Percentiles rank a stretch among this genome's conserved stretches.
These are phyloP conservation scores for Paramecium caudatum DNA, from an alignment of 73 alveolate species.

Conservation along the genomic window DNA sequence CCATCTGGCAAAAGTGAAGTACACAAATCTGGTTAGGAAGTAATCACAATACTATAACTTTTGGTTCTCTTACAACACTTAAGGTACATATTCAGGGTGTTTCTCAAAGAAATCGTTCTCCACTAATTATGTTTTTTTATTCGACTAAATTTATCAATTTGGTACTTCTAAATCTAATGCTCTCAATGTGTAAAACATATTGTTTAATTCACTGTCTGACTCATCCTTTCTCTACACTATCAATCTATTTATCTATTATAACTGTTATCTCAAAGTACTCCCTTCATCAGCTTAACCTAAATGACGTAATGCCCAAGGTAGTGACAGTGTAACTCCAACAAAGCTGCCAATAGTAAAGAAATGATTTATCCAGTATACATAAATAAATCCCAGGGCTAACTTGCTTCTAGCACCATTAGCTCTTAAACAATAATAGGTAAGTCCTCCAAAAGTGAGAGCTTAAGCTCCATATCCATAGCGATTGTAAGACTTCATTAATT, in stretches of 20 bases:
- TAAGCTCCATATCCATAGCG: constrained; percentile 61
- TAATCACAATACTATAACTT: background rate
- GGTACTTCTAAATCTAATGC: background rate
- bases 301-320: constrained; percentile 47
- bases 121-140: background rate
- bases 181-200: constrained; percentile 36
- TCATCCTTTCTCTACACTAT: constrained; percentile 42
- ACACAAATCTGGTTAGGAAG: constrained; percentile 19
- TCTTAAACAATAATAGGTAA: constrained; percentile 25
- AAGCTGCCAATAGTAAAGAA: constrained; percentile 43
- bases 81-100: constrained; percentile 43
- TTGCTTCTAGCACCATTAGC: constrained; percentile 12
- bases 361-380: constrained; percentile 66
- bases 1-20: constrained; percentile 44
- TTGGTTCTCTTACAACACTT: background rate
- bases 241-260: background rate
- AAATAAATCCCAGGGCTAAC: background rate
- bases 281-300: background rate
- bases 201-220: constrained; percentile 39
- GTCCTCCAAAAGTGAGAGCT: background rate
- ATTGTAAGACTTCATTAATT: constrained; percentile 14
- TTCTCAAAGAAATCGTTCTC: constrained; percentile 7
- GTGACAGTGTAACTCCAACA: constrained; percentile 6
- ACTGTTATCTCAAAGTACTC: background rate
- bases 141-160: background rate